Evolutionary conservation across 75 land plant species (phyloP).

Genomic region (Pinus albicaulis): DNA sequence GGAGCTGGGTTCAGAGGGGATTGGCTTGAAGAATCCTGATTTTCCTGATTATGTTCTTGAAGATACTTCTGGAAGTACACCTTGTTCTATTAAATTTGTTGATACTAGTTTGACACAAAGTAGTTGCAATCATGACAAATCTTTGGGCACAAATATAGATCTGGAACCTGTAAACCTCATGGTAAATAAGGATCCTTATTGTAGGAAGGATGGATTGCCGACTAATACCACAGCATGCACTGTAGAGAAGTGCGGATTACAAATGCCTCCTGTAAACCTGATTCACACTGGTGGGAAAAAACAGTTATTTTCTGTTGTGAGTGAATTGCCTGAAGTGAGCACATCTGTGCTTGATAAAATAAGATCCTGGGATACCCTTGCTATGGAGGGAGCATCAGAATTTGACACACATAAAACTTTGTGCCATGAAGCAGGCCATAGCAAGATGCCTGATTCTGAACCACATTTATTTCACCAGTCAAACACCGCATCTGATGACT

Average conservation of each 20-base stretch:
- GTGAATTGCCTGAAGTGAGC: conserved; percentile 8
- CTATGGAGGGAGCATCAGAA: conserved; percentile 14
- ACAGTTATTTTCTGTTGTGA: neutral
- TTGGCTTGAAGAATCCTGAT: neutral
- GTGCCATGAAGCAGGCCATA: conserved; percentile 27
- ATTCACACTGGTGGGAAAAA: neutral
- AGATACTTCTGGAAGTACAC: conserved; percentile 20
- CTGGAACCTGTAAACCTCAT: neutral
- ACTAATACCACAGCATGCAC: neutral
- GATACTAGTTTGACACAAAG: conserved; percentile 11
- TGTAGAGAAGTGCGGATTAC: neutral
- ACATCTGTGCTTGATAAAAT: conserved; percentile 26
- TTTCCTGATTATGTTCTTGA: conserved; percentile 20
- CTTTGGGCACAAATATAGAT: neutral
- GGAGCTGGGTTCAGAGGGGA: conserved; percentile 4
- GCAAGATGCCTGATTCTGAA: conserved; percentile 18
- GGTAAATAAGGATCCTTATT: conserved; percentile 6
- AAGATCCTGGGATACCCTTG: conserved; percentile 21
- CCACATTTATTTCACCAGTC: neutral
- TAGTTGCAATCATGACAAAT: neutral
- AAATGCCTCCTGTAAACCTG: neutral
- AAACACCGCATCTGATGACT: conserved; percentile 3
- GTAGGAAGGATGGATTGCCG: neutral
- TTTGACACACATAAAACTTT: conserved; percentile 12
- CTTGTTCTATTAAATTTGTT: conserved; percentile 23